Evolutionary conservation across 805 yeast genomes (phyloP), one percentile per base, ranked within the genome.

Genomic region (Wickerhamiella parazyma): DNA sequence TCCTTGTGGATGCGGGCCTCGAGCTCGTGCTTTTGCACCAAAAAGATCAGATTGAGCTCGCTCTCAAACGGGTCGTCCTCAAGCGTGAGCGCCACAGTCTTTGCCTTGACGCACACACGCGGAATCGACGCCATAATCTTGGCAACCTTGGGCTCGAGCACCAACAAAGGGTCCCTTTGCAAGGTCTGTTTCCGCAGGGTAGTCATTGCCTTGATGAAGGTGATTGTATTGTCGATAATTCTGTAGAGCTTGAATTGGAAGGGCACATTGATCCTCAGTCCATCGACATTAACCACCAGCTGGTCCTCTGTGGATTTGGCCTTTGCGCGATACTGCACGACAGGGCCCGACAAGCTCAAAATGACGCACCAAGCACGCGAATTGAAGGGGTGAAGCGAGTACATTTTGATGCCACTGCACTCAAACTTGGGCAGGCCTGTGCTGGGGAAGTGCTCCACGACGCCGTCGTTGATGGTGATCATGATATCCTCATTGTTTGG

Each of bases 51-150:
- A 18, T 74, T 71, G 38, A 87, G 62, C 52, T 83, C 78, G 6
- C 76, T 67, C 59, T 89, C 97, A 58, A 87, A 86, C 6, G 94
- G 89, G 60, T 89, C 96, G 58, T 83, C 94, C 45, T 83, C 94
- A 49, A 86, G 67, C 19, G 79, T 69, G 31, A 86, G 62, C 4
- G 79, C 66, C 49, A 83, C 67, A 33, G 72, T 65, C 5, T 66
- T 66, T 0, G 93, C 66, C 34, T 64, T 69, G 29, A 86, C 51
- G 18, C 71, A 68, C 2, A 84, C 61, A 28, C 58, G 54, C 2
- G 89, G 64, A 14, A 62, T 48, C 3, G 50, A 51, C 28, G 55
- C 66, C 43, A 53, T 58, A 43, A 42, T 34, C 26, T 47, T 44
- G 33, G 50, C 45, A 40, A 51, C 52, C 40, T 55, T 52, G 4